These are phyloP conservation scores for Tuber borchii DNA, from an alignment of 495 filamentous ascomycete species.

Conservation along the genomic window DNA sequence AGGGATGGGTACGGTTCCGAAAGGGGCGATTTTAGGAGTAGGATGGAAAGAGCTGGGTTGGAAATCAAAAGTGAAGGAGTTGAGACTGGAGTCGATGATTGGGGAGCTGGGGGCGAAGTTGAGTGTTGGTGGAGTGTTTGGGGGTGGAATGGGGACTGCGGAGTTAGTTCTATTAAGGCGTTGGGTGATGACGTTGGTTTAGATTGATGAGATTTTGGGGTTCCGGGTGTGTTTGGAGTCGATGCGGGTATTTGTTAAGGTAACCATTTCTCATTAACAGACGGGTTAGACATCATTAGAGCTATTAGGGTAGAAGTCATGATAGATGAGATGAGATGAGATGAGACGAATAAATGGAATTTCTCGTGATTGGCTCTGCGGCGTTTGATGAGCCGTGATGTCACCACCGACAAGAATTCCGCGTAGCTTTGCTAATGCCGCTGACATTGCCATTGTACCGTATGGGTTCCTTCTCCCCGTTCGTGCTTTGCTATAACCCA, in stretches of 20 bases:
- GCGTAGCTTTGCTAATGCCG: neutral
- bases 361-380: neutral
- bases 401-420: neutral
- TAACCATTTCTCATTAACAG: neutral
- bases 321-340: conserved; percentile 1
- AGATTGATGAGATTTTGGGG: neutral
- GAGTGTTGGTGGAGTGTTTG: conserved; percentile 56
- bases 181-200: neutral
- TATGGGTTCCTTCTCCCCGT: neutral
- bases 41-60: conserved; percentile 54
- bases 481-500: neutral
- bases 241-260: neutral
- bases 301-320: neutral
- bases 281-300: neutral
- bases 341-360: neutral
- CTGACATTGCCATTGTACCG: neutral
- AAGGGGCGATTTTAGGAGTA: conserved; percentile 50
- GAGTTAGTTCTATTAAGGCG: neutral
- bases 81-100: conserved; percentile 65
- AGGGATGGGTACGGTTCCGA: conserved; percentile 54
- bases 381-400: neutral
- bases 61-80: conserved; percentile 53
- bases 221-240: neutral
- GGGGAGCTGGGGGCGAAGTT: conserved; percentile 54
- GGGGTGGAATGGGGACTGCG: conserved; percentile 18